These are phyloP conservation scores for Fraxinus baroniana DNA, from an alignment of 305 asterid genomes.

Conservation along the genomic window DNA sequence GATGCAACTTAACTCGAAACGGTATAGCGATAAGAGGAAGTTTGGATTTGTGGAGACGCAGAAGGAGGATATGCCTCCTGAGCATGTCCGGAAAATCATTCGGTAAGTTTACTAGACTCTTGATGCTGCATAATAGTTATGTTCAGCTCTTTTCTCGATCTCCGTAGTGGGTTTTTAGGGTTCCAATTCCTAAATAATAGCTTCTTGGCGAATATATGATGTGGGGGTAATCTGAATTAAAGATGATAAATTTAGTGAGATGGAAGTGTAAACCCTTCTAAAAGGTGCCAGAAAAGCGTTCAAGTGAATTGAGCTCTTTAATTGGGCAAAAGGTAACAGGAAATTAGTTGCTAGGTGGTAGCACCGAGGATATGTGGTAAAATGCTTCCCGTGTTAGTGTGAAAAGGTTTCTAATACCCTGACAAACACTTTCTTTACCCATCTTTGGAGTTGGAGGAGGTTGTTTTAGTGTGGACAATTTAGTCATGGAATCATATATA, in stretches of 20 bases:
- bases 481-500: neutral
- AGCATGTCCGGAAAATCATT: conserved; percentile 88
- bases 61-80: conserved; percentile 99
- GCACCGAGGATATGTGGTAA: too few species aligned
- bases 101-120: conserved; percentile 40
- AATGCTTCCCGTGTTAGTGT: too few species aligned
- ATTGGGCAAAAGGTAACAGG: neutral
- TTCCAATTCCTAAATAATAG: neutral
- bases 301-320: neutral
- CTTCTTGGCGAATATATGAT: neutral
- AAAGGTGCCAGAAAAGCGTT: neutral
- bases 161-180: neutral
- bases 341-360: too few species aligned
- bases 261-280: neutral
- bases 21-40: conserved; percentile 88
- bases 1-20: conserved; percentile 92
- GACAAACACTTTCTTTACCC: too few species aligned
- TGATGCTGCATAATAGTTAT: neutral
- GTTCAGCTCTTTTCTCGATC: neutral
- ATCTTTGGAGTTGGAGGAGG: too few species aligned
- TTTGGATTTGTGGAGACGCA: conserved; percentile 98
- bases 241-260: neutral
- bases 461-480: neutral
- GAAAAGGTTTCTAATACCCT: too few species aligned
- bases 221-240: neutral